Evolutionary conservation across 305 asterid species (phyloP), one percentile per base, ranked within the genome.

Genomic region (Plantago lanceolata): DNA sequence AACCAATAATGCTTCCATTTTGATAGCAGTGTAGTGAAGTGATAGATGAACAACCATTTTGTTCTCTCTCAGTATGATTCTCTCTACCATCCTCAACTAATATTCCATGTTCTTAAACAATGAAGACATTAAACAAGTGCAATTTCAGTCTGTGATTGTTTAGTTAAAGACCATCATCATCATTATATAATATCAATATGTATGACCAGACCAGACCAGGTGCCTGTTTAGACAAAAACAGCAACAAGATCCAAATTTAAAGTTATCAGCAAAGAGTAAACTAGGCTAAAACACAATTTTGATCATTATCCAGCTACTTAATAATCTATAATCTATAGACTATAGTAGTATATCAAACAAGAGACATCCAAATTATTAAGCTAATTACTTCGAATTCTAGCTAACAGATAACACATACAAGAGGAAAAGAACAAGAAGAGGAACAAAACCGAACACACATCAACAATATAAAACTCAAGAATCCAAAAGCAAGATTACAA

Each of bases 1-100:
- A 40, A 48, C 19, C 19, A 29, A 18, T 2, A 59, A 51, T 45
- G 61, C 53, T 50, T 21, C 51, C 19, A 59, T 61, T 69, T 44
- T 48, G 69, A 63, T 59, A 40, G 44, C 43, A 60, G 66, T 54
- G 35, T 53, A 61, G 73, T 12, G 73, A 69, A 71, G 68, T 72
- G 83, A 80, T 72, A 59, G 77, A 80, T 69, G 71, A 77, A 52
- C 77, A 64, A 75, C 71, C 65, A 57, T 68, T 68, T 9, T 18
- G 37, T 28, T n/a, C 28, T 67, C 70, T n/a, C 28, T 67, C 70
- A 66, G 57, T 69, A 73, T 55, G 61, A 71, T 70, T 64, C 71
- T 66, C 58, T 62, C 64, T 63, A 69, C 73, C 64, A 60, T 76
- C 63, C 73, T 61, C 58, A 78, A 71, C 75, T 68, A 79, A 75